Conservation (phyloP, 495 filamentous ascomycete species). For the Aspergillus diversus region DNA sequence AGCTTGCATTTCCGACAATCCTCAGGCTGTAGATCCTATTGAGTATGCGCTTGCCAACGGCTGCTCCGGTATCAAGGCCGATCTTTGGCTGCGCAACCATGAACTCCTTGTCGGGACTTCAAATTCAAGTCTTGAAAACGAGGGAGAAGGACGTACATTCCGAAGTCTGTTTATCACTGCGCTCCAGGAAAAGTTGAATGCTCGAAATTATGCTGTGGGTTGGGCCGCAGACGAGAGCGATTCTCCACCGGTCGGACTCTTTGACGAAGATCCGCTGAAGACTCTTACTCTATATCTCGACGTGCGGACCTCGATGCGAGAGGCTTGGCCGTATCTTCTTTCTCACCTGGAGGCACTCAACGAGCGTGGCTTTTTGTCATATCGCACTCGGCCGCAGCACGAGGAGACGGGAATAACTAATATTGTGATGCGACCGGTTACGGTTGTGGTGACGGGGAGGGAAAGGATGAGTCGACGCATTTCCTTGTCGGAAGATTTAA, state of each 20-base stretch:
- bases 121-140: slow-evolving; percentile 45
- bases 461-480: slow-evolving; percentile 48
- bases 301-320: slow-evolving; percentile 45
- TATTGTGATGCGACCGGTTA: slow-evolving; percentile 58
- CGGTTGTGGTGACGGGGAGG: slow-evolving; percentile 71
- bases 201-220: slow-evolving; percentile 47
- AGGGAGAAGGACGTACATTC: slow-evolving; percentile 56
- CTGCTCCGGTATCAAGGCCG: slow-evolving; percentile 72
- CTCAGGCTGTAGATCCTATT: slow-evolving; percentile 64
- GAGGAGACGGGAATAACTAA: not conserved
- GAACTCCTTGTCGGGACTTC: slow-evolving; percentile 64
- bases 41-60: slow-evolving; percentile 53
- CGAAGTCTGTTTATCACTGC: slow-evolving; percentile 67
- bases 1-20: slow-evolving; percentile 70
- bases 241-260: slow-evolving; percentile 56
- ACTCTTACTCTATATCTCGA: slow-evolving; percentile 40
- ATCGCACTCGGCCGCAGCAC: slow-evolving; percentile 49
- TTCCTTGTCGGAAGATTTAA: slow-evolving; percentile 59
- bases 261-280: slow-evolving; percentile 44
- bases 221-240: not conserved
- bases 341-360: slow-evolving; percentile 60
- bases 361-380: slow-evolving; percentile 59
- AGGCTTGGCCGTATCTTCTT: slow-evolving; percentile 51
- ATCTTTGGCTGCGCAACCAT: slow-evolving; percentile 65
- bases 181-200: slow-evolving; percentile 58